Evolutionary conservation across 441 rosid species (phyloP).

Genomic region (Daphne laureola): DNA sequence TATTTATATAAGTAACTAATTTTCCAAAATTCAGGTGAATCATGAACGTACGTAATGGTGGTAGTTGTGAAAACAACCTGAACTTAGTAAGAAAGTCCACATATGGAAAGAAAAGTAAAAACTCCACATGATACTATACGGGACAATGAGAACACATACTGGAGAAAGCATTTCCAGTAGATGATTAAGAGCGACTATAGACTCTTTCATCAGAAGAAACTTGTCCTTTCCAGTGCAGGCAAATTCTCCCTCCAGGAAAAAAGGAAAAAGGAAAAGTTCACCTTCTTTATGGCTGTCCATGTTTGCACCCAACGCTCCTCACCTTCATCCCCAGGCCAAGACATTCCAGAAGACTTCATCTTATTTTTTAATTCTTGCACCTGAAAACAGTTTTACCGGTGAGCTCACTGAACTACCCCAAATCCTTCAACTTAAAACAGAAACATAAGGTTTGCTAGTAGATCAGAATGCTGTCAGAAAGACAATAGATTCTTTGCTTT

Average conservation of each 20-base stretch:
- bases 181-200: background rate
- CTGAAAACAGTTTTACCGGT: conserved; percentile 30
- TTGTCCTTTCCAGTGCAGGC: background rate
- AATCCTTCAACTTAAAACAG: too few relatives aligned
- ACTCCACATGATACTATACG: background rate
- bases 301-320: conserved; percentile 88
- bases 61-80: background rate
- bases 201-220: too few relatives aligned
- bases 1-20: too few relatives aligned
- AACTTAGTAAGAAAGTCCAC: background rate
- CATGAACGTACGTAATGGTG: too few relatives aligned
- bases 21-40: too few relatives aligned
- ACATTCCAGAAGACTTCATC: conserved; percentile 85
- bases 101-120: background rate
- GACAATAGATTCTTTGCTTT: too few relatives aligned
- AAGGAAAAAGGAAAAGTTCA: conserved; percentile 18
- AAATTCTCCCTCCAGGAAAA: conserved; percentile 2
- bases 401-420: too few relatives aligned
- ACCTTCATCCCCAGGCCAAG: conserved; percentile 99
- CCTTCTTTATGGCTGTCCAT: conserved; percentile 96
- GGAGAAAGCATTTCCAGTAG: background rate
- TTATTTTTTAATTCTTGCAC: conserved; percentile 75
- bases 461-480: too few relatives aligned
- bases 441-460: too few relatives aligned
- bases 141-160: background rate